phyloP scores from a whole-genome alignment of 108 stramenopile species.

The Schizochytrium sp. region DNA sequence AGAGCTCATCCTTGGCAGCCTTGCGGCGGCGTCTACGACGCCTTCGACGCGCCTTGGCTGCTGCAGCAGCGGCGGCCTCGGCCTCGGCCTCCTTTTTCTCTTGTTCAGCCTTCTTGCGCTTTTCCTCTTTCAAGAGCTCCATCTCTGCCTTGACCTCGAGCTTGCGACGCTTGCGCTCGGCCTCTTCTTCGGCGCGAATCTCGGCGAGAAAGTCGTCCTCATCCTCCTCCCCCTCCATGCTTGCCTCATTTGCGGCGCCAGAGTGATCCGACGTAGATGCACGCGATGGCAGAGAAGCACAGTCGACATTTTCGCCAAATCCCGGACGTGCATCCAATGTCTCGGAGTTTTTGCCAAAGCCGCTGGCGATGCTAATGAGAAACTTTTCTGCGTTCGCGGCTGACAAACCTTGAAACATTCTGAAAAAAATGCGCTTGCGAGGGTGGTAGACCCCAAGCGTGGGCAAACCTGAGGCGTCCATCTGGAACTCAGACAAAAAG shows the following conservation, averaged over 20 bases:
- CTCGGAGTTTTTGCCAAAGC: background rate
- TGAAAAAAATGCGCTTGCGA: background rate
- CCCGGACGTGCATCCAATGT: background rate
- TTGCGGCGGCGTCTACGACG: background rate
- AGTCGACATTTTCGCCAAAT: background rate
- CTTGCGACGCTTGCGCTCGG: background rate
- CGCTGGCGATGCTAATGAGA: background rate
- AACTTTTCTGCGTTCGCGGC: background rate
- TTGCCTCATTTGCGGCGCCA: background rate
- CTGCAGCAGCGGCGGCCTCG: background rate
- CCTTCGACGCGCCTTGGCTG: background rate
- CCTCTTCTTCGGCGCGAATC: slow-evolving; percentile 7
- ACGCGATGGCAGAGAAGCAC: background rate
- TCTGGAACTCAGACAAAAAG: background rate
- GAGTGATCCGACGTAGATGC: no score
- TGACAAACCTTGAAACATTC: background rate
- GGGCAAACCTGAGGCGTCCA: background rate
- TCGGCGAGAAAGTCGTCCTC: slow-evolving; percentile 10
- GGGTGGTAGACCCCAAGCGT: background rate
- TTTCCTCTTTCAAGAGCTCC: background rate
- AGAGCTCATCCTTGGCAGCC: background rate
- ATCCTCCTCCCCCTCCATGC: background rate
- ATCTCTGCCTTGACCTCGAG: background rate
- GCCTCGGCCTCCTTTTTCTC: background rate
- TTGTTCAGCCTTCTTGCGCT: background rate